Evolutionary conservation across 2,329 filamentous ascomycete genomes (phyloP).

Genomic region (Epicoccum nigrum): DNA sequence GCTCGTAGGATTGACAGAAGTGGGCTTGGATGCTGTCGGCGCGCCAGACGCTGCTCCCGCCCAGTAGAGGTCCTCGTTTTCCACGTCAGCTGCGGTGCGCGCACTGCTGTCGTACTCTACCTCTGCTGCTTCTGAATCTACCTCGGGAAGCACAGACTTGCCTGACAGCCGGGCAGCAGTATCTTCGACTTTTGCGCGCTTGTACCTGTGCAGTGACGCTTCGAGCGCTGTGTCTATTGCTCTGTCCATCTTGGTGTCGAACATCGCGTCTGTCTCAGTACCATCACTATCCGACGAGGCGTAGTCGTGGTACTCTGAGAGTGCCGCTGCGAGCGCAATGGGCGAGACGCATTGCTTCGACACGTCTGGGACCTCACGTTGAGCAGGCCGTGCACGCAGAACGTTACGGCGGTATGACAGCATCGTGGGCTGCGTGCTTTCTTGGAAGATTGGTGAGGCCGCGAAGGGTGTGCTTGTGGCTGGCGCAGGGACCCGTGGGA

Average conservation of each 20-base stretch:
- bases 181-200: constrained; percentile 7
- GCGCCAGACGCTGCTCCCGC: not conserved
- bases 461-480: not conserved
- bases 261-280: not conserved
- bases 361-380: not conserved
- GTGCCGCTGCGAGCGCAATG: constrained; percentile 2
- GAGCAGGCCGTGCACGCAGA: not conserved
- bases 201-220: constrained; percentile 1
- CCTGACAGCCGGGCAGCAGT: not conserved
- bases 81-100: not conserved
- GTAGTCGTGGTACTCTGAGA: not conserved
- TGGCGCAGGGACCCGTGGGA: constrained; percentile 11
- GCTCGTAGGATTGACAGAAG: not conserved
- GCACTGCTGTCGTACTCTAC: not conserved
- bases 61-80: not conserved
- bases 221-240: not conserved
- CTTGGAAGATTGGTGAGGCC: not conserved
- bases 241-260: too few species aligned
- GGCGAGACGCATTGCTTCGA: constrained; percentile 8
- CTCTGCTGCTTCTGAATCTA: not conserved
- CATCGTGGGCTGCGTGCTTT: not conserved
- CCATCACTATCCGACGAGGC: not conserved
- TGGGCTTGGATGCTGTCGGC: not conserved
- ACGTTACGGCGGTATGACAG: not conserved
- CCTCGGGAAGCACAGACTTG: not conserved